A percentile compares a stretch with the other conserved stretches of the same genome.
These are phyloP conservation scores for Cucurbita ficifolia DNA, from an alignment of 306 rosid genomes.

Conservation along the genomic window DNA sequence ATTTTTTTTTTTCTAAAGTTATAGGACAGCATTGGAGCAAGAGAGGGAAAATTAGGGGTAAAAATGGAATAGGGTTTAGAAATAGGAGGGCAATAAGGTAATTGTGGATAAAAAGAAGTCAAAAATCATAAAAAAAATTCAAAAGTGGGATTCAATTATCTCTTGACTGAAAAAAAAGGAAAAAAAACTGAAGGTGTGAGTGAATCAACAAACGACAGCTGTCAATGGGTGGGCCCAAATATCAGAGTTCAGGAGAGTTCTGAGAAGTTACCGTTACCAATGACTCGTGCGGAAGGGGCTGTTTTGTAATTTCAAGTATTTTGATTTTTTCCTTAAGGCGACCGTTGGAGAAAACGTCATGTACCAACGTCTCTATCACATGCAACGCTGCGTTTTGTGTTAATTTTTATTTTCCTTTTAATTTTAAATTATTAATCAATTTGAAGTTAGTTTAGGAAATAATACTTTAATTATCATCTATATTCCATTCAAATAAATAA, in stretches of 20 bases:
- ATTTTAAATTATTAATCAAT: too few species aligned
- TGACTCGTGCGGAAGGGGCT: background rate
- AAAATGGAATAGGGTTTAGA: background rate
- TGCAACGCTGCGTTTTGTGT: background rate
- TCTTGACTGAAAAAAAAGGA: background rate
- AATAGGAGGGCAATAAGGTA: background rate
- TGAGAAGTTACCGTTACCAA: background rate
- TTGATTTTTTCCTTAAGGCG: background rate
- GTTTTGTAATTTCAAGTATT: background rate
- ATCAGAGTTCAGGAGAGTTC: background rate
- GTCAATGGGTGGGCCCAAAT: background rate
- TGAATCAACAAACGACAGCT: background rate
- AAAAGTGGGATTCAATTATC: background rate
- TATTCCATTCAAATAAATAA: too few species aligned
- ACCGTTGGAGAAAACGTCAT: background rate
- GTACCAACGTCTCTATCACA: background rate
- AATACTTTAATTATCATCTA: too few species aligned
- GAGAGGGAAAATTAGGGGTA: background rate
- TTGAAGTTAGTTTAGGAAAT: too few species aligned
- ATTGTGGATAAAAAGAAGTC: background rate
- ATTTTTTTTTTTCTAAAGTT: too few species aligned
- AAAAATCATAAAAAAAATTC: background rate
- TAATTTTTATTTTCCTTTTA: background rate
- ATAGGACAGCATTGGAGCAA: background rate
- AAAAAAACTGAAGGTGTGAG: background rate